phyloP scores from a whole-genome alignment of 192 early-diverging fungal species.

The Backusella sp. region DNA sequence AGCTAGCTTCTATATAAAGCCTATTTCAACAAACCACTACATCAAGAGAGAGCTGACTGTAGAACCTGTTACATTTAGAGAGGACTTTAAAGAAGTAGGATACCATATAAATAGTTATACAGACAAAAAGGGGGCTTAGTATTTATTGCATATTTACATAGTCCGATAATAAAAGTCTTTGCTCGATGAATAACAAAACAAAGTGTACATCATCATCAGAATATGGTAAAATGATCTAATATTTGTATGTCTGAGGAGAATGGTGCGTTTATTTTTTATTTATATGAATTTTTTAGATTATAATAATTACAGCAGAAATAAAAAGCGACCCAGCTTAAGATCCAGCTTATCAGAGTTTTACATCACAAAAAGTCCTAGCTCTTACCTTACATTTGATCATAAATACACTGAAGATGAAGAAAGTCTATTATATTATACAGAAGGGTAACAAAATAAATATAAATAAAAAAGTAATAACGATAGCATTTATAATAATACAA shows the following conservation, averaged over 20 bases:
- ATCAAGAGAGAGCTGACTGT: not conserved
- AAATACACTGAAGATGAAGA: not conserved
- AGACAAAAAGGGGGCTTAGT: not conserved
- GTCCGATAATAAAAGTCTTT: slow-evolving; percentile 5
- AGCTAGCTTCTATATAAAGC: not conserved
- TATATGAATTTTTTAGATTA: not conserved
- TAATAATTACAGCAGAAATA: not conserved
- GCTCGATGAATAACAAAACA: not conserved
- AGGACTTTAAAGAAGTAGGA: not conserved
- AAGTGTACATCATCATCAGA: not conserved
- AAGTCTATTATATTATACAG: not conserved
- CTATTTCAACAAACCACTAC: not conserved
- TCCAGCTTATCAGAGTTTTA: not conserved
- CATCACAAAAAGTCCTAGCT: not conserved
- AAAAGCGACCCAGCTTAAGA: not conserved
- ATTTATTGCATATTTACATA: not conserved
- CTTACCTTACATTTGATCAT: not conserved
- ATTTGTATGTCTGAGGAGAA: not conserved
- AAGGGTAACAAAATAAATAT: not conserved
- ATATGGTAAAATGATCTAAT: slow-evolving; percentile 6
- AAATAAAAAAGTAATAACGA: not conserved
- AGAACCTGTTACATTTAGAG: not conserved
- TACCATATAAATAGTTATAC: not conserved
- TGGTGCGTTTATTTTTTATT: not conserved
- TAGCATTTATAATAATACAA: not conserved